A percentile compares a stretch with the other conserved stretches of the same genome.
Evolutionary conservation across 1,139 yeast genomes (phyloP).

Genomic region (Saccharomyces pastorianus): DNA sequence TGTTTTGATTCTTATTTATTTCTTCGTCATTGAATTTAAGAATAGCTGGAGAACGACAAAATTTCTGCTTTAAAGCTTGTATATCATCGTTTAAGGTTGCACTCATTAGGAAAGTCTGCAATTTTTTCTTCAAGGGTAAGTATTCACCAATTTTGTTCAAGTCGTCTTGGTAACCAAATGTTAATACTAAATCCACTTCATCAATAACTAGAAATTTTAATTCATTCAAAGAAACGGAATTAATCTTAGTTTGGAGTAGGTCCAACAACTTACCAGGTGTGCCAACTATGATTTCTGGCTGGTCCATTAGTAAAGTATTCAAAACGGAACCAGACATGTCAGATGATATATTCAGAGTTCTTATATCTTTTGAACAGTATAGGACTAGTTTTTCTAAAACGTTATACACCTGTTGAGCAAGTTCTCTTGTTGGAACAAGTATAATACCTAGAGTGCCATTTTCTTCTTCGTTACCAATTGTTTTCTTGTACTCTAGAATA

Average conservation of each 20-base stretch:
- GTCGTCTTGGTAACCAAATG: slow-evolving; percentile 89
- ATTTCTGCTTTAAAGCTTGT: slow-evolving; percentile 61
- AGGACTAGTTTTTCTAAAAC: slow-evolving; percentile 61
- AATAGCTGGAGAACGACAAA: slow-evolving; percentile 82
- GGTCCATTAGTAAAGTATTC: slow-evolving; percentile 57
- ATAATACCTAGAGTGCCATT: slow-evolving; percentile 45
- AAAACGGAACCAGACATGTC: slow-evolving; percentile 67
- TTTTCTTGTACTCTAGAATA: slow-evolving; percentile 39
- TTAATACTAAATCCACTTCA: slow-evolving; percentile 86
- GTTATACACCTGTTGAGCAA: slow-evolving; percentile 72
- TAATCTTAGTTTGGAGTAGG: slow-evolving; percentile 40
- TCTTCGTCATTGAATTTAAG: slow-evolving; percentile 68
- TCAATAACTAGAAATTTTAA: slow-evolving; percentile 77
- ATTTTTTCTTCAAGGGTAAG: slow-evolving; percentile 62
- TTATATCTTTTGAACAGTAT: slow-evolving; percentile 62
- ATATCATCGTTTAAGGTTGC: slow-evolving; percentile 91
- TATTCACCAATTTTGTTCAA: slow-evolving; percentile 53
- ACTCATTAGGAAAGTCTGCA: slow-evolving; percentile 91
- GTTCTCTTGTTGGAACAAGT: slow-evolving; percentile 78
- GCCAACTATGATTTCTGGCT: slow-evolving; percentile 75
- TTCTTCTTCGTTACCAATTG: slow-evolving; percentile 17
- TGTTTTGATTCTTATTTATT: slow-evolving; percentile 43
- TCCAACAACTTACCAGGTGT: slow-evolving; percentile 77
- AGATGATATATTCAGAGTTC: slow-evolving; percentile 65
- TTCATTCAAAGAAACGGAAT: slow-evolving; percentile 41